phyloP scores from a whole-genome alignment of 2,329 filamentous ascomycete genomes.

The Scytalidium sp. region DNA sequence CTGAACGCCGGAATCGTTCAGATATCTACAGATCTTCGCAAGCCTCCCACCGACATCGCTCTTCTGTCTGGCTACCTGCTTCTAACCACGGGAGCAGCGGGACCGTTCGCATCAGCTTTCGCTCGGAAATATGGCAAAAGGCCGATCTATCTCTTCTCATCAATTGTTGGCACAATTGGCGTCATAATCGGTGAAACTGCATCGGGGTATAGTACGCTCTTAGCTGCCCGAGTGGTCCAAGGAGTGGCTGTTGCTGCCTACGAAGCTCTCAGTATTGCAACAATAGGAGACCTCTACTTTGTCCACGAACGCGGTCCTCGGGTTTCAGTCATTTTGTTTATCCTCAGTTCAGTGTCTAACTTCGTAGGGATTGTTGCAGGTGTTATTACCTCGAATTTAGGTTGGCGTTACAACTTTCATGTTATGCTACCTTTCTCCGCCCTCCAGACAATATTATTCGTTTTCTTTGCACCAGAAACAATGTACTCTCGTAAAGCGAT shows the following conservation, averaged over 20 bases:
- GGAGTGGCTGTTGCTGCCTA: conserved; percentile 25
- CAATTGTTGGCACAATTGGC: conserved; percentile 13
- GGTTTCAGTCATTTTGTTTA: conserved; percentile 37
- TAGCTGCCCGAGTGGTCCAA: conserved; percentile 22
- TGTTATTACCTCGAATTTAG: conserved; percentile 33
- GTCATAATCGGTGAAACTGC: conserved; percentile 12
- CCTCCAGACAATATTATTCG: conserved; percentile 28
- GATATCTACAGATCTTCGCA: conserved; percentile 11
- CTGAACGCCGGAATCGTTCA: conserved; percentile 13
- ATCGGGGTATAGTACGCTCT: conserved; percentile 12
- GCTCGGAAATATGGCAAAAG: conserved; percentile 23
- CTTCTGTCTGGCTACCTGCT: conserved; percentile 20
- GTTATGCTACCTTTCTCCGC: too few species aligned
- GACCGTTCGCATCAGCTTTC: conserved; percentile 16
- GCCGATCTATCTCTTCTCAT: conserved; percentile 21
- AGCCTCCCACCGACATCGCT: conserved; percentile 15
- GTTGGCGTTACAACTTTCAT: conserved; percentile 39
- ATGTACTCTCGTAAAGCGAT: conserved; percentile 35
- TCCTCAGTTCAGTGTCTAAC: conserved; percentile 34
- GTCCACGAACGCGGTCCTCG: conserved; percentile 42
- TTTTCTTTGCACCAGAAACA: conserved; percentile 51
- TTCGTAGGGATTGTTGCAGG: conserved; percentile 38
- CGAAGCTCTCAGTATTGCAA: conserved; percentile 29
- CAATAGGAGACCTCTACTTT: conserved; percentile 43
- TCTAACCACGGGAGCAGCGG: conserved; percentile 14